These are phyloP conservation scores for Xenoacremonium recifei DNA, from an alignment of 2,329 filamentous ascomycete genomes.

Conservation along the genomic window DNA sequence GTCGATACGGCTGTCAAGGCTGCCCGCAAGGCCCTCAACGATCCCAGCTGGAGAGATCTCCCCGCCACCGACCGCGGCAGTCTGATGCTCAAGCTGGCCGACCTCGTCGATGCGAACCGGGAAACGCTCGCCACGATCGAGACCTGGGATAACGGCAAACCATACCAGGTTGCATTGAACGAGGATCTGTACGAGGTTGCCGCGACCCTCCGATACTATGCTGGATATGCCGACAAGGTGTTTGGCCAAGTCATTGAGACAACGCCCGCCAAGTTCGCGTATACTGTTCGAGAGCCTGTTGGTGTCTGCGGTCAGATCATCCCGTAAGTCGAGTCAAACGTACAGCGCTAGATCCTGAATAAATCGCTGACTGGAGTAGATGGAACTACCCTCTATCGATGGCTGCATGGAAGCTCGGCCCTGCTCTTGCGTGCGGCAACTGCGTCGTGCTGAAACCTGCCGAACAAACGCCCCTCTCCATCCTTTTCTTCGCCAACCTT, in stretches of 20 bases:
- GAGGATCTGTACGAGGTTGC: slow-evolving; percentile 58
- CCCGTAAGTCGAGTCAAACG: slow-evolving; percentile 35
- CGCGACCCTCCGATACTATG: slow-evolving; percentile 66
- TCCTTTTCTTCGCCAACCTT: slow-evolving; percentile 63
- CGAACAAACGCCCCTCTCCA: slow-evolving; percentile 66
- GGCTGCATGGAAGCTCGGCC: slow-evolving; percentile 70
- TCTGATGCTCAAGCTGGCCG: slow-evolving; percentile 68
- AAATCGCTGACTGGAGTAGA: not conserved
- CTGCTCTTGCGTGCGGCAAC: slow-evolving; percentile 64
- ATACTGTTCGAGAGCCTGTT: slow-evolving; percentile 73
- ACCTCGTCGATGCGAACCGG: slow-evolving; percentile 65
- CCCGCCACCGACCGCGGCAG: slow-evolving; percentile 64
- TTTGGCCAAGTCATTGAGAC: slow-evolving; percentile 75
- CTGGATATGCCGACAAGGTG: slow-evolving; percentile 76
- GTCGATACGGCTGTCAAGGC: slow-evolving; percentile 32
- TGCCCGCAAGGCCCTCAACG: slow-evolving; percentile 67
- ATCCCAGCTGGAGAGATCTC: slow-evolving; percentile 68
- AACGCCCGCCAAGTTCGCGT: slow-evolving; percentile 66
- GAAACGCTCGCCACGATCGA: slow-evolving; percentile 53
- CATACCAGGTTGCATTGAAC: slow-evolving; percentile 62
- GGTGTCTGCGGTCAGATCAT: slow-evolving; percentile 76
- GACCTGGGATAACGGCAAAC: slow-evolving; percentile 78
- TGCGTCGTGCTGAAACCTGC: slow-evolving; percentile 64
- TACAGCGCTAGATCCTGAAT: slow-evolving; percentile 2
- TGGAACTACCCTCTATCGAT: slow-evolving; percentile 65